Evolutionary conservation across 352 stramenopile genomes (phyloP), one percentile per base, ranked within the genome.

Genomic region (Phytophthora constricta): DNA sequence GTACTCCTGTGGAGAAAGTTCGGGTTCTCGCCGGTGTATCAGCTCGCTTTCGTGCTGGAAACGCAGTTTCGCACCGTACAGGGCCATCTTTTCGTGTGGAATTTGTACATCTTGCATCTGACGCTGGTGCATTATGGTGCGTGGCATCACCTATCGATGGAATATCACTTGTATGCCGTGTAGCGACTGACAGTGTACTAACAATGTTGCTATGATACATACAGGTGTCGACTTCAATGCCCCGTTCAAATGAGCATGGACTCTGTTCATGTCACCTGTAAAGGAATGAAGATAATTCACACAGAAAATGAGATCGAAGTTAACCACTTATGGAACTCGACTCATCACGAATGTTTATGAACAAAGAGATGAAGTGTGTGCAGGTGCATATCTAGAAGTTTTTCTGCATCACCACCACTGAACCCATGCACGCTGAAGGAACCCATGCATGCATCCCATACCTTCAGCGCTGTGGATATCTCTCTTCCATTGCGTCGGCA

Each of bases 21-120:
- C 16, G 53, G 39, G 4, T 67, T 64, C 37, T 55, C 52, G 7
- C 48, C 58, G 25, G 8, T 69, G 9, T 65, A 70, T 34, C 45
- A 65, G 20, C 54, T 80, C 3, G 72, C 58, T 4, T 77, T 80
- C 39, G 65, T 77, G 33, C 55, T 80, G 1, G 68, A 80, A 52
- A 71, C 25, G 1, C 58, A 76, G 11, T 11, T n/a, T 0, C 22
- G 45, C 16, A 39, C 53, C 10, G n/a, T 73, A 9, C 68, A 76
- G 8, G 41, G 50, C 2, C 39, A 41, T 1, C 16, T 76, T 4
- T 49, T 76, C 22, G 34, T 65, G 34, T 73, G 57, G 63, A 45
- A 65, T 23, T 53, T 53, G 10, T 66, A 52, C 45, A 66, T 62
- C 13, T 48, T 76, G 19, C 50, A 46, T 28, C 62, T 70, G n/a